Evolutionary conservation across 208 protist genomes (phyloP), one percentile per base, ranked within the genome.

Genomic region (Leishmania guyanensis): DNA sequence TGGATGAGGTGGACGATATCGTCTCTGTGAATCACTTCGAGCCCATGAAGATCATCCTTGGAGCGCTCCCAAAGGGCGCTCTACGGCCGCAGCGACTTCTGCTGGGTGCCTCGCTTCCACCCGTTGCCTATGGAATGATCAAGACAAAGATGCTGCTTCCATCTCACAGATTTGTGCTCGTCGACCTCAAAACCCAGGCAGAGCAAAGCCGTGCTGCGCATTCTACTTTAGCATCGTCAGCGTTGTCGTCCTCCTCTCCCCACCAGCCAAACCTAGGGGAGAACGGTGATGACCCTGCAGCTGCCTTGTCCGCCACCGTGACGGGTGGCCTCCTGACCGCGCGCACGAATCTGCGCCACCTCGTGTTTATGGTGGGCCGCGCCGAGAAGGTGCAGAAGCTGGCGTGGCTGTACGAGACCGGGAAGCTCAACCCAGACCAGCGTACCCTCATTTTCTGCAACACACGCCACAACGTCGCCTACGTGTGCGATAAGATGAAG

Each of bases 391-490:
- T 93, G 39, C 81, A 88, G 76, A 93, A 92, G 65, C 84, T 97
- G 1, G 86, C 82, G 29, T 92, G 86, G 88, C 85, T 97, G 5
- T 97, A 95, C 81, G 79, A 88, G 64, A 90, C 83, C 0, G 93
- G 92, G 14, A 89, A 90, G 53, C 83, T 97, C n/a, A 80, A 72
- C 36, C 17, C 64, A 0, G 90, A 94, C 72, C 90, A 97, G 82
- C 89, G 92, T 36, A 91, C 89, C 9, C 77, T 97, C 58, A 92
- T 97, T 71, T 97, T 97, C 65, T 97, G 94, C 81, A 97, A 97
- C 84, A 92, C 90, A 5, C 93, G 92, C 51, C 84, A 95, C 79
- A 97, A 96, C 82, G 92, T 97, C 51, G 89, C 86, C 22, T 96
- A 92, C 82, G 90, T 97, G 22, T 73, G 84, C 64, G 91, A 94